Evolutionary conservation across 192 early-diverging fungal species (phyloP).

Genomic region (Borealophlyctis nickersoniae): DNA sequence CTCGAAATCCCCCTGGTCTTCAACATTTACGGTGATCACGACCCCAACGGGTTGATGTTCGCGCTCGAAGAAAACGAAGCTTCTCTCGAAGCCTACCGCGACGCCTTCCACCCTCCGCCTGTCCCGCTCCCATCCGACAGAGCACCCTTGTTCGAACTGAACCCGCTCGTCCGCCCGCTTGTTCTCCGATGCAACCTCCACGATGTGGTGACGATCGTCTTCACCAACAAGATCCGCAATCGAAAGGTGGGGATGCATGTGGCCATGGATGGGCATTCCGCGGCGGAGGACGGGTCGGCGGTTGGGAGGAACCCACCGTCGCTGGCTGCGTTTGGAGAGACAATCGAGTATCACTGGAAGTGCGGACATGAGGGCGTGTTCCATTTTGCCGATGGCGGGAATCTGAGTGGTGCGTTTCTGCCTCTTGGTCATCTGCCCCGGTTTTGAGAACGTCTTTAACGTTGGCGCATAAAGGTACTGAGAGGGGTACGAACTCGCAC

Average conservation of each 20-base stretch:
- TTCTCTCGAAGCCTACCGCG: background rate
- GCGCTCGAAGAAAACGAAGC: background rate
- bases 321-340: conserved; percentile 3
- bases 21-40: conserved; percentile 5
- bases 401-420: conserved; percentile 4
- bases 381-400: conserved; percentile 13
- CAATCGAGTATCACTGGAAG: conserved; percentile 9
- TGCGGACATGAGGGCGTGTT: conserved; percentile 17
- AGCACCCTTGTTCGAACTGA: background rate
- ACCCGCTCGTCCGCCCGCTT: conserved; percentile 14
- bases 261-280: conserved; percentile 7
- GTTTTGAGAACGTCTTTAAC: background rate
- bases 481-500: conserved; percentile 11
- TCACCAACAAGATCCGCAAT: conserved; percentile 9
- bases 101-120: background rate
- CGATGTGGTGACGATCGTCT: conserved; percentile 1
- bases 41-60: conserved; percentile 1
- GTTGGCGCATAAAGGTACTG: background rate
- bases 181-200: conserved; percentile 14
- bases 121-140: background rate
- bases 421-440: background rate
- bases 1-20: background rate
- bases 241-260: conserved; percentile 5
- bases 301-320: conserved; percentile 10
- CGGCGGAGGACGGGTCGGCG: background rate